These are phyloP conservation scores for Narthecium ossifragum DNA, from an alignment of 106 monocot genomes.

Conservation along the genomic window DNA sequence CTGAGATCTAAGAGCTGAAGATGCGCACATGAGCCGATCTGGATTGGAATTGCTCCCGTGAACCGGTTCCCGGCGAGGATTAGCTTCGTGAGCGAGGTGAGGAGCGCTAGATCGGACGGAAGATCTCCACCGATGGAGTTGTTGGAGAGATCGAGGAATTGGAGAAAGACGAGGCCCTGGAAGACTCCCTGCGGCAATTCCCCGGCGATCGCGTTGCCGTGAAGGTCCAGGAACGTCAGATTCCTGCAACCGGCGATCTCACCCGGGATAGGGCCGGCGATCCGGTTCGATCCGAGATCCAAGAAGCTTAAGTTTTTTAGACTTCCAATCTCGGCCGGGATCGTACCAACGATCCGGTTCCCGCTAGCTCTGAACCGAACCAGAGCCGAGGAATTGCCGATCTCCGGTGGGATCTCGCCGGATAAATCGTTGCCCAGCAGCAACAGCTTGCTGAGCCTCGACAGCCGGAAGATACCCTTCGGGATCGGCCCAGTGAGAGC, in stretches of 20 bases:
- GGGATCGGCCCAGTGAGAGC: conserved; percentile 68
- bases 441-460: conserved; percentile 57
- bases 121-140: conserved; percentile 49
- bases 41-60: conserved; percentile 51
- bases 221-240: conserved; percentile 82
- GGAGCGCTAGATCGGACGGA: conserved; percentile 27
- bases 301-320: conserved; percentile 76
- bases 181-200: conserved; percentile 30
- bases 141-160: conserved; percentile 63
- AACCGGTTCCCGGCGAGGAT: conserved; percentile 52
- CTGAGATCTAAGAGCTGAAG: conserved; percentile 74
- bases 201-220: conserved; percentile 53
- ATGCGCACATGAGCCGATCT: conserved; percentile 52
- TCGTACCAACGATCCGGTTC: conserved; percentile 48
- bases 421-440: conserved; percentile 67
- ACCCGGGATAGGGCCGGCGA: conserved; percentile 44
- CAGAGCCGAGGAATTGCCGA: conserved; percentile 61
- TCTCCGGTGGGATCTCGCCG: conserved; percentile 65
- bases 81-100: conserved; percentile 67
- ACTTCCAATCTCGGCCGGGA: conserved; percentile 64
- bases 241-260: conserved; percentile 62
- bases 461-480: conserved; percentile 38
- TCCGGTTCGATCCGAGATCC: conserved; percentile 58
- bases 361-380: conserved; percentile 60
- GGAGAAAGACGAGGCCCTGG: conserved; percentile 37